Evolutionary conservation across 2,329 filamentous ascomycete species (phyloP).

Genomic region (Hypoxylon sp.): DNA sequence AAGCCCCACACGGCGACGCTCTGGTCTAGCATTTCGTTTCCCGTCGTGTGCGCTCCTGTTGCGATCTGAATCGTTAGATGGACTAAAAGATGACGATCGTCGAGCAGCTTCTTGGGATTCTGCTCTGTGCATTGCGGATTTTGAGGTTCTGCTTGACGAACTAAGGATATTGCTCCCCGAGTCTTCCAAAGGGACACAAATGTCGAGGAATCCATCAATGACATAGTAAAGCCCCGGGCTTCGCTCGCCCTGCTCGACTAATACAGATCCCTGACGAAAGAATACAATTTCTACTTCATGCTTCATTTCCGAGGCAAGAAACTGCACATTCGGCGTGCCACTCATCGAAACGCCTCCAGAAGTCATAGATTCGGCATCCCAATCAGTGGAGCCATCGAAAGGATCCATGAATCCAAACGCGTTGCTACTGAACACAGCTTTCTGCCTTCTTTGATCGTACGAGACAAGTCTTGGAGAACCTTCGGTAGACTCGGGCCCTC

Average conservation of each 20-base stretch:
- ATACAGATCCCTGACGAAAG: conserved; percentile 92
- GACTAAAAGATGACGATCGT: conserved; percentile 40
- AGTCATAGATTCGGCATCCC: conserved; percentile 87
- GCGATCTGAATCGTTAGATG: conserved; percentile 52
- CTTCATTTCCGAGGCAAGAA: conserved; percentile 82
- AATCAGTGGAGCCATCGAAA: conserved; percentile 82
- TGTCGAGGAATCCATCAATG: conserved; percentile 95
- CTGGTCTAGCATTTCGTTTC: conserved; percentile 57
- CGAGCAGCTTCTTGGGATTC: conserved; percentile 48
- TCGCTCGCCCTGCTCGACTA: conserved; percentile 97
- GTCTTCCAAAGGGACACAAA: conserved; percentile 84
- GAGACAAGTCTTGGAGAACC: conserved; percentile 88
- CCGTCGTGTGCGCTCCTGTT: conserved; percentile 58
- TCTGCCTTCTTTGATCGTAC: conserved; percentile 85
- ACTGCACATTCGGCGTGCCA: conserved; percentile 74
- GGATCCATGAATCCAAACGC: conserved; percentile 93
- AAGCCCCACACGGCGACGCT: conserved; percentile 81
- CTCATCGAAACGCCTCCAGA: conserved; percentile 75
- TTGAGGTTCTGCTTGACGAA: conserved; percentile 55
- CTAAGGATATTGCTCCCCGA: conserved; percentile 59
- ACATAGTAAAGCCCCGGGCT: conserved; percentile 98
- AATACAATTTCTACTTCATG: conserved; percentile 97
- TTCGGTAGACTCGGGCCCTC: conserved; percentile 82
- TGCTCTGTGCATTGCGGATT: conserved; percentile 56
- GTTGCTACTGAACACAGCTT: conserved; percentile 82